Base-by-base conservation (phyloP, 257 asterid species). In the Penstemon eatonii region DNA sequence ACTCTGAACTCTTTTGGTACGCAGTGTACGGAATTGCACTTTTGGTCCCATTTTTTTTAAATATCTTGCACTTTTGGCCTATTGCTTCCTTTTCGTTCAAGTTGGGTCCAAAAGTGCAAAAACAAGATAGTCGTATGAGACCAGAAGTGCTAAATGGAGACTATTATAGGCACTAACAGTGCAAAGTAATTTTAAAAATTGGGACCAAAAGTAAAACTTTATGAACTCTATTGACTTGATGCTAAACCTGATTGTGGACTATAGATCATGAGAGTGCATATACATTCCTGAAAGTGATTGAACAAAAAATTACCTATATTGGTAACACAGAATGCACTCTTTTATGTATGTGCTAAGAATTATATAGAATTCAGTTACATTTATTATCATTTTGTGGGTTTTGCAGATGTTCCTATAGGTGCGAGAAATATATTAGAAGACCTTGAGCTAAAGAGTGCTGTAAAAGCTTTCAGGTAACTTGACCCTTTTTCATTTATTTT, bases 361-460 rank as follows among this genome's bases (percentile, higher is more conserved):
- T 65, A n/a, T 77, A 4, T 19, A 25, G 58, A 2, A 63, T 75
- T 47, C n/a, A 19, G 25, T 66, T 49, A 65, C 69, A 11, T 54
- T 1, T 69, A 50, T 56, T 73, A 64, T 54, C 56, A 42, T 43
- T 72, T 69, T 69, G 15, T 76, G 75, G 53, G 63, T 73, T 76
- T 54, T 68, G 60, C 89, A 93, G 96, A 65, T 74, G 89, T 85
- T 78, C 90, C 97, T 63, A 58, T 90, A 47, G 66, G 92, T 80
- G 83, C 97, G 9, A 84, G 96, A 79, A 93, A 93, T 76, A 93
- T 93, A 80, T 82, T 93, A 73, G 97, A 89, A 77, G 90, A 87
- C 76, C 78, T 68, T 15, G 96, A 93, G 68, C 89, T 93, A 47
- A 93, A 93, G 91, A 77, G 58, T 76, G 96, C 93, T 67, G 97